Evolutionary conservation across 768 basidiomycete species (phyloP).

Genomic region (Pisolithus sp.): DNA sequence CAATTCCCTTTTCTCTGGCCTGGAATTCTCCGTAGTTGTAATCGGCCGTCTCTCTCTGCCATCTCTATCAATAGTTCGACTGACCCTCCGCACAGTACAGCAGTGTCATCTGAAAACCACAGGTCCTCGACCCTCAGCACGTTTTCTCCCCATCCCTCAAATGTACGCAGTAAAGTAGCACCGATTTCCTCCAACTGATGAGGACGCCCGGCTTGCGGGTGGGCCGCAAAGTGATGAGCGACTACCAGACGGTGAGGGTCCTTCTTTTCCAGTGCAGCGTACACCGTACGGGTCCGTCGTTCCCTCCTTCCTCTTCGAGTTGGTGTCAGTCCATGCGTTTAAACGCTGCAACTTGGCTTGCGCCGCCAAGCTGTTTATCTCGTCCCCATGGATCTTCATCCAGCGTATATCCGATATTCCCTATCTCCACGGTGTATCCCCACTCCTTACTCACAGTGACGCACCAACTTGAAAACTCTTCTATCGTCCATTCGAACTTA

Average conservation of each 20-base stretch:
- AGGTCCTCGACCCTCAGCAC: constrained; percentile 39
- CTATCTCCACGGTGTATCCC: constrained; percentile 63
- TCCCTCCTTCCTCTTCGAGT: constrained; percentile 28
- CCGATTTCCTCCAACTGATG: constrained; percentile 42
- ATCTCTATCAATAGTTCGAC: constrained; percentile 22
- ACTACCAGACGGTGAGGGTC: constrained; percentile 42
- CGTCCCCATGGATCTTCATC: constrained; percentile 70
- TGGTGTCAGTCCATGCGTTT: constrained; percentile 35
- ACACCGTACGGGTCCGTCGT: constrained; percentile 4
- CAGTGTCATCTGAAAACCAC: constrained; percentile 41
- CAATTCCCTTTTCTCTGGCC: constrained; percentile 20
- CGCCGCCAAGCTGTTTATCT: constrained; percentile 56
- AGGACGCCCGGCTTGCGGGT: constrained; percentile 41
- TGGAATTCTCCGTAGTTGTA: constrained; percentile 19
- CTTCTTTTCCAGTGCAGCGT: not conserved
- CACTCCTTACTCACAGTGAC: constrained; percentile 47
- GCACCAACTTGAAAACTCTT: constrained; percentile 70
- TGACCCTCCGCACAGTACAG: constrained; percentile 29
- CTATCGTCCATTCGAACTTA: constrained; percentile 82
- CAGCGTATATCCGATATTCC: constrained; percentile 51
- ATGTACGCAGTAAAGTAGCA: constrained; percentile 40
- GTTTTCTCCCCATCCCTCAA: constrained; percentile 48
- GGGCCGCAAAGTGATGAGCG: constrained; percentile 44
- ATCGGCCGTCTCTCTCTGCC: constrained; percentile 16
- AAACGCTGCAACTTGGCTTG: constrained; percentile 64